Evolutionary conservation across 495 filamentous ascomycete species (phyloP).

Genomic region (Podospora conica): DNA sequence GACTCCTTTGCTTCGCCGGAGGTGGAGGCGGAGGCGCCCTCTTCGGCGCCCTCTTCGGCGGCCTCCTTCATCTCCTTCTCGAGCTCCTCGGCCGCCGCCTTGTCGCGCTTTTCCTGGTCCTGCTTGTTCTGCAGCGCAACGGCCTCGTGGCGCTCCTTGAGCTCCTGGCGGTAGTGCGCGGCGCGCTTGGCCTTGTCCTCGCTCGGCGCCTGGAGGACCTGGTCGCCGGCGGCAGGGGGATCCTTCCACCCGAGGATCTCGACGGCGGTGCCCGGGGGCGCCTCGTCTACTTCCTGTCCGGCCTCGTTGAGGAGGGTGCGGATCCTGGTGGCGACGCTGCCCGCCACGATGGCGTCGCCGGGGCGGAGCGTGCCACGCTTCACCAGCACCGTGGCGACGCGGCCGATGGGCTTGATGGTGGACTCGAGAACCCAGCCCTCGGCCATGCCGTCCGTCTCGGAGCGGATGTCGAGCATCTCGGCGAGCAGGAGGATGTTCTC

Average conservation of each 20-base stretch:
- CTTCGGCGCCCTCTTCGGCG: conserved; percentile 41
- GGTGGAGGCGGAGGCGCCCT: conserved; percentile 16
- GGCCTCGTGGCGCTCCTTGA: conserved; percentile 34
- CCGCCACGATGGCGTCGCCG: conserved; percentile 84
- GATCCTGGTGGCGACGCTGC: conserved; percentile 76
- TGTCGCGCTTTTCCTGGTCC: conserved; percentile 42
- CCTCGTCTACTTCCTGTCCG: conserved; percentile 61
- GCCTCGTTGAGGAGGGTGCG: conserved; percentile 80
- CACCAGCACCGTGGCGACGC: conserved; percentile 83
- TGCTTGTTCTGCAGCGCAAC: conserved; percentile 28
- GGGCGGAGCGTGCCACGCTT: conserved; percentile 74
- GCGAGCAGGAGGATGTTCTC: conserved; percentile 77
- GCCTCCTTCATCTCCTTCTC: conserved; percentile 10
- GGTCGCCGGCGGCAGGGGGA: conserved; percentile 80
- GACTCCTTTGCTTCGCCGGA: not conserved
- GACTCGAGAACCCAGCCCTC: conserved; percentile 96
- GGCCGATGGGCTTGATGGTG: conserved; percentile 79
- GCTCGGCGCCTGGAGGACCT: conserved; percentile 71
- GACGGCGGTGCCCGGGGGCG: conserved; percentile 83
- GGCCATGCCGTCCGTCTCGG: conserved; percentile 65
- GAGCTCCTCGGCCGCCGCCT: conserved; percentile 7
- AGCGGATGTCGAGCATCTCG: conserved; percentile 85
- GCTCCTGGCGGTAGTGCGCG: conserved; percentile 66
- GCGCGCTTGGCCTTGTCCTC: conserved; percentile 78
- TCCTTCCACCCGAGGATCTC: conserved; percentile 94